phyloP scores from a whole-genome alignment of 495 filamentous ascomycete species.

The Schizothecium vesticola region DNA sequence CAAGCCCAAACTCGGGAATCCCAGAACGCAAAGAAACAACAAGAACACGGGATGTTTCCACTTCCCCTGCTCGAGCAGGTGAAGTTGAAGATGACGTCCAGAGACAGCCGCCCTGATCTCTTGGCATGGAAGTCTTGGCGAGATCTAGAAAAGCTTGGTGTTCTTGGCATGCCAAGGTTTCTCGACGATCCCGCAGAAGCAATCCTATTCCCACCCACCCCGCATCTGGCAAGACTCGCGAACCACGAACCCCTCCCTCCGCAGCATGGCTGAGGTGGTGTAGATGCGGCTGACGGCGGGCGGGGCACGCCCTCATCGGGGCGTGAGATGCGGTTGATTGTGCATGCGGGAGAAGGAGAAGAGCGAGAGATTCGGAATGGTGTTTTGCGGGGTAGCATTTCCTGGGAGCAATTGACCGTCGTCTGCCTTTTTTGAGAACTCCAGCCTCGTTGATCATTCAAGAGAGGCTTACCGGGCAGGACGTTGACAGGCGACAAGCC shows the following conservation, averaged over 20 bases:
- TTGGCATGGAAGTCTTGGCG: slow-evolving; percentile 28
- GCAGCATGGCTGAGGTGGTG: neutral
- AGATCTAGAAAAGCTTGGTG: slow-evolving; percentile 18
- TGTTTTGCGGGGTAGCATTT: neutral
- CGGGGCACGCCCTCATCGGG: neutral
- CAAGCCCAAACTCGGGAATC: neutral
- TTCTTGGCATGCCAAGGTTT: slow-evolving; percentile 9
- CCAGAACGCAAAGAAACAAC: neutral
- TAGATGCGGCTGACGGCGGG: neutral
- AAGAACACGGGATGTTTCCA: neutral
- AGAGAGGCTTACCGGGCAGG: neutral
- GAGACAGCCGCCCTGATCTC: slow-evolving; percentile 19
- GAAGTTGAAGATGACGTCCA: slow-evolving; percentile 12
- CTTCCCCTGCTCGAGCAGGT: neutral
- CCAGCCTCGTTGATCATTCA: too few relatives aligned
- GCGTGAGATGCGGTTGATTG: neutral
- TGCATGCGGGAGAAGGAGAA: neutral
- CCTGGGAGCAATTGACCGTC: too few relatives aligned
- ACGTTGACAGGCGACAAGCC: neutral
- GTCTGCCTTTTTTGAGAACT: neutral
- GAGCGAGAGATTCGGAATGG: neutral
- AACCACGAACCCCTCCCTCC: neutral
- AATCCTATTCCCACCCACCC: neutral
- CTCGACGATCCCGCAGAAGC: neutral
- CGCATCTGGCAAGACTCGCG: neutral